Percentiles rank a stretch among this genome's conserved stretches.
Conservation (phyloP, 2,329 filamentous ascomycete species). For the Myrmaecium sp. region DNA sequence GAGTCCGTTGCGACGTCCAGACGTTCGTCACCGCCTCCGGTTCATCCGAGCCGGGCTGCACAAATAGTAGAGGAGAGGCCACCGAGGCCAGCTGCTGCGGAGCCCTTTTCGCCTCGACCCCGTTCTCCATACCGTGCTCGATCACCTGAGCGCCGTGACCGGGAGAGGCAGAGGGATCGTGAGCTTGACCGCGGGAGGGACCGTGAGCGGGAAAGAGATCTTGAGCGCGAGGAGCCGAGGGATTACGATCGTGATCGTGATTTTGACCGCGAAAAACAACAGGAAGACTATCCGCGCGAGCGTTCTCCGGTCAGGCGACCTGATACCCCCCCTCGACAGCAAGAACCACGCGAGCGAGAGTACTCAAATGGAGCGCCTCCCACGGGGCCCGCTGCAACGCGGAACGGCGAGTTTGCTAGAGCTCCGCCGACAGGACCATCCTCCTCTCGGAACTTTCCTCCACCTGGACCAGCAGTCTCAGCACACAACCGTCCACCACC, state of each 20-base stretch:
- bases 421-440: constrained; percentile 23
- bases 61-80: constrained; percentile 14
- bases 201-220: neutral
- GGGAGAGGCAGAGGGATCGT: no score
- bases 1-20: constrained; percentile 41
- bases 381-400: constrained; percentile 17
- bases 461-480: constrained; percentile 12
- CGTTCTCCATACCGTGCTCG: constrained; percentile 9
- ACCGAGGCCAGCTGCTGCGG: no score
- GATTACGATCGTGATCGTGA: constrained; percentile 13
- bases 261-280: no score
- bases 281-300: no score
- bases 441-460: constrained; percentile 21
- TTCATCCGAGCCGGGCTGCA: constrained; percentile 36
- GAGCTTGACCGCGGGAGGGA: no score
- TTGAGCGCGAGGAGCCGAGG: constrained; percentile 10
- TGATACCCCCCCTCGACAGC: constrained; percentile 15
- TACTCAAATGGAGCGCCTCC: constrained; percentile 16
- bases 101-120: constrained; percentile 16
- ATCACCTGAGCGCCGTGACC: constrained; percentile 16
- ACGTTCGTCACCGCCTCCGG: constrained; percentile 40
- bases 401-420: constrained; percentile 19
- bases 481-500: constrained; percentile 16
- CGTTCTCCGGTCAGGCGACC: constrained; percentile 19
- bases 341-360: constrained; percentile 14